Evolutionary conservation across 2,329 filamentous ascomycete species (phyloP).

Genomic region (Lachnellula cervina): DNA sequence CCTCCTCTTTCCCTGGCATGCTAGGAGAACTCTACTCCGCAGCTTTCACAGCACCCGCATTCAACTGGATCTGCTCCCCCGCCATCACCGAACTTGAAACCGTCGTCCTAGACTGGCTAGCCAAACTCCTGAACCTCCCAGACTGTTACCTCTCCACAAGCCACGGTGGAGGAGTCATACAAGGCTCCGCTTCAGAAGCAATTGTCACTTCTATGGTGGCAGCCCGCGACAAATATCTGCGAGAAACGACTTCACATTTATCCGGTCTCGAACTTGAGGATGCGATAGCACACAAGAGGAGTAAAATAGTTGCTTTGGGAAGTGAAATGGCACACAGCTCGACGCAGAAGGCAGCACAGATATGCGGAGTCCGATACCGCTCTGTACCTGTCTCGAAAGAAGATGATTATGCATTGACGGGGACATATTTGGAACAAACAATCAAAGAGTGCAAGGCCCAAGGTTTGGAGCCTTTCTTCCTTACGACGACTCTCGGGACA

Average conservation of each 20-base stretch:
- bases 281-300: constrained; percentile 59
- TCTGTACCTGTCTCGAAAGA: constrained; percentile 58
- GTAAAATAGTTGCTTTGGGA: constrained; percentile 72
- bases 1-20: constrained; percentile 76
- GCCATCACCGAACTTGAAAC: constrained; percentile 93
- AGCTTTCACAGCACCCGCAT: constrained; percentile 83
- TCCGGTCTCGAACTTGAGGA: constrained; percentile 61
- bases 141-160: constrained; percentile 68
- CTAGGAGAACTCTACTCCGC: constrained; percentile 89
- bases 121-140: constrained; percentile 68
- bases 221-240: constrained; percentile 73
- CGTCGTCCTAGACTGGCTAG: constrained; percentile 87
- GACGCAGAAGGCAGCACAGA: constrained; percentile 80
- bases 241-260: constrained; percentile 50
- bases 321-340: constrained; percentile 77
- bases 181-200: constrained; percentile 84
- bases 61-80: constrained; percentile 96
- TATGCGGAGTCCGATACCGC: constrained; percentile 78
- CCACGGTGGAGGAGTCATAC: constrained; percentile 84
- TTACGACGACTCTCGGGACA: constrained; percentile 79
- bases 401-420: constrained; percentile 68
- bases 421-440: constrained; percentile 52
- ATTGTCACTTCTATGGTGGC: constrained; percentile 83
- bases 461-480: constrained; percentile 78
- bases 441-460: constrained; percentile 61